phyloP scores from a whole-genome alignment of 2,329 filamentous ascomycete genomes.

The Talaromyces sp. region DNA sequence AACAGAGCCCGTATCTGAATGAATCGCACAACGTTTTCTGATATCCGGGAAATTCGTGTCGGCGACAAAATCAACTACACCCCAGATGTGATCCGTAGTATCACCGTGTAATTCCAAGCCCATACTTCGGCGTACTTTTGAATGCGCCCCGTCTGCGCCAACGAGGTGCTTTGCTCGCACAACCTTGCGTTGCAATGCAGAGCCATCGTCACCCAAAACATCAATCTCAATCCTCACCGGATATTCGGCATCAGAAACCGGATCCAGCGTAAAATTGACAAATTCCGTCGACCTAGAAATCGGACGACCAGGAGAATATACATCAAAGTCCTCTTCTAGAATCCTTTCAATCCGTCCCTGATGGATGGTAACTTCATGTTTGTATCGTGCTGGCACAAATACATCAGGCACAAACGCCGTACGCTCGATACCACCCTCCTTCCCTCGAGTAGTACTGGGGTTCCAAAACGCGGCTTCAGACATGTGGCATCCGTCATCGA shows the following conservation, averaged over 20 bases:
- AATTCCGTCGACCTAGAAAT: conserved; percentile 57
- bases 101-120: conserved; percentile 56
- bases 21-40: conserved; percentile 72
- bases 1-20: conserved; percentile 67
- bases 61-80: conserved; percentile 69
- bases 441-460: conserved; percentile 45
- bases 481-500: conserved; percentile 37
- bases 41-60: conserved; percentile 73
- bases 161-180: conserved; percentile 66
- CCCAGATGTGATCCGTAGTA: conserved; percentile 67
- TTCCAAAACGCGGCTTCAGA: conserved; percentile 67
- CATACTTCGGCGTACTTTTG: conserved; percentile 57
- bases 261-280: conserved; percentile 37
- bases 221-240: conserved; percentile 33
- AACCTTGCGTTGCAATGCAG: conserved; percentile 19
- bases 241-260: conserved; percentile 39
- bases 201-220: conserved; percentile 18
- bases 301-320: conserved; percentile 64
- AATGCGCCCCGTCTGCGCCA: conserved; percentile 65
- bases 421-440: conserved; percentile 60
- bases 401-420: conserved; percentile 50
- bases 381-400: conserved; percentile 65
- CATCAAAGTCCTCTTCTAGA: conserved; percentile 61
- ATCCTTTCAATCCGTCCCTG: conserved; percentile 67
- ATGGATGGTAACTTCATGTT: conserved; percentile 65